These are phyloP conservation scores for Grosmannia huntii DNA, from an alignment of 2,329 filamentous ascomycete genomes.

Conservation along the genomic window DNA sequence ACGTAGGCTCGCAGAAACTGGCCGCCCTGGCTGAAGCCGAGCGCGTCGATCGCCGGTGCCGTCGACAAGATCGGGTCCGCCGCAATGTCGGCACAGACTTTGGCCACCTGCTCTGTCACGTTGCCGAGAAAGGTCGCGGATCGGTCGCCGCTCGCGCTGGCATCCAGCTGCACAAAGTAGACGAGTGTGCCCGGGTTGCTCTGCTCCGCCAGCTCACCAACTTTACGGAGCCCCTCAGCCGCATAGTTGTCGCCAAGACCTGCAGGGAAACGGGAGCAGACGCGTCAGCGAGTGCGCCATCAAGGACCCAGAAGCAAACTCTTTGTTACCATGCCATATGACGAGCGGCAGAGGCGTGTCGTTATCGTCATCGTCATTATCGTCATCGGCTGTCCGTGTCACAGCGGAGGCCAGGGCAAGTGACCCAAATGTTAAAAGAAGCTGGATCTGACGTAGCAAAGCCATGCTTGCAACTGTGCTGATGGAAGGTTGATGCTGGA, in stretches of 20 bases:
- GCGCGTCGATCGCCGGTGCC: constrained; percentile 72
- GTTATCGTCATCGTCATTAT: constrained; percentile 25
- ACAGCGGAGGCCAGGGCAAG: constrained; percentile 22
- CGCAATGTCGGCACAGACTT: constrained; percentile 67
- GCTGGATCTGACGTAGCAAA: constrained; percentile 14
- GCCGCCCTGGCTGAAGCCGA: constrained; percentile 92
- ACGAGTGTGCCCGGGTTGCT: constrained; percentile 74
- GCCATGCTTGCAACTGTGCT: constrained; percentile 14
- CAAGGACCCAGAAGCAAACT: neutral
- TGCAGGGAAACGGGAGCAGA: constrained; percentile 4
- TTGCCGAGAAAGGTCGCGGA: constrained; percentile 86
- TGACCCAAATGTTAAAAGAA: constrained; percentile 19
- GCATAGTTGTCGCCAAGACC: constrained; percentile 60
- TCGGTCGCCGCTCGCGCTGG: constrained; percentile 55
- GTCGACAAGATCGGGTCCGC: constrained; percentile 67
- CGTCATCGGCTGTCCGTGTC: constrained; percentile 5
- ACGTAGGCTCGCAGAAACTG: constrained; percentile 89
- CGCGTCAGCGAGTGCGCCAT: no score
- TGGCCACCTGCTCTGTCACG: constrained; percentile 61
- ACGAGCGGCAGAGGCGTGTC: constrained; percentile 74
- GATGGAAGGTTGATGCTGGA: neutral
- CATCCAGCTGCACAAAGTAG: constrained; percentile 62
- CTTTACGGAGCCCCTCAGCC: constrained; percentile 57
- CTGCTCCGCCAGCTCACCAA: constrained; percentile 58
- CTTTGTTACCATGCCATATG: constrained; percentile 66